Evolutionary conservation across 495 filamentous ascomycete species (phyloP).

Genomic region (Tuber calosporum): DNA sequence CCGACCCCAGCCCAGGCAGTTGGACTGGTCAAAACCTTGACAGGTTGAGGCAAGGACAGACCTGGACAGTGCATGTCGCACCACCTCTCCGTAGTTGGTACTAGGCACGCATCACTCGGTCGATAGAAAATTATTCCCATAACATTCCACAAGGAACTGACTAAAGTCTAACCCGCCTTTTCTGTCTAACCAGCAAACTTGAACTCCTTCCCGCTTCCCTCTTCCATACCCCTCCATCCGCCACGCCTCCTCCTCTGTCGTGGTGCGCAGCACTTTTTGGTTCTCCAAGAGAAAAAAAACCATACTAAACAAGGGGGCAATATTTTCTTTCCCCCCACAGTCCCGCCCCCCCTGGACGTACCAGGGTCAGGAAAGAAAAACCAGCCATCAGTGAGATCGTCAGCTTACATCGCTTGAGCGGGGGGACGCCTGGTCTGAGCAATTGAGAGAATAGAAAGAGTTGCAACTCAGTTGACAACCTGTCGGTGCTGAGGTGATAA

Average conservation of each 20-base stretch:
- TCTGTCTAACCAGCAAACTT: not conserved
- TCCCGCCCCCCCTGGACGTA: not conserved
- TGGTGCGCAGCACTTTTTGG: not conserved
- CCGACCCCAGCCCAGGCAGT: not conserved
- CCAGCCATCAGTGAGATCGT: constrained; percentile 23
- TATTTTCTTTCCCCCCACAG: not conserved
- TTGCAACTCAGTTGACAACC: not conserved
- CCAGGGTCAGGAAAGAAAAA: constrained; percentile 3
- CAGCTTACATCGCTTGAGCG: constrained; percentile 18
- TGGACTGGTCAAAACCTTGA: not conserved
- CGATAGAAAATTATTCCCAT: constrained; percentile 3
- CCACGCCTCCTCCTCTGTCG: not conserved
- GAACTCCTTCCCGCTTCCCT: not conserved
- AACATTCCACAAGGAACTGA: not conserved
- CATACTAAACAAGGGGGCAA: not conserved
- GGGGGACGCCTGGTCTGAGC: not conserved
- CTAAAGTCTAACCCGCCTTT: not conserved
- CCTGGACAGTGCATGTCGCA: not conserved
- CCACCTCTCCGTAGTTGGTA: not conserved
- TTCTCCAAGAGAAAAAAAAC: not conserved
- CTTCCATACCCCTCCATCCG: not conserved
- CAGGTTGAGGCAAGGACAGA: not conserved
- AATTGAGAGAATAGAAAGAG: not conserved
- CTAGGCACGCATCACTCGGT: not conserved
- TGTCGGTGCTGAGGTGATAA: constrained; percentile 14